Evolutionary conservation across 495 filamentous ascomycete species (phyloP).

Genomic region (Jackrogersella minutella): DNA sequence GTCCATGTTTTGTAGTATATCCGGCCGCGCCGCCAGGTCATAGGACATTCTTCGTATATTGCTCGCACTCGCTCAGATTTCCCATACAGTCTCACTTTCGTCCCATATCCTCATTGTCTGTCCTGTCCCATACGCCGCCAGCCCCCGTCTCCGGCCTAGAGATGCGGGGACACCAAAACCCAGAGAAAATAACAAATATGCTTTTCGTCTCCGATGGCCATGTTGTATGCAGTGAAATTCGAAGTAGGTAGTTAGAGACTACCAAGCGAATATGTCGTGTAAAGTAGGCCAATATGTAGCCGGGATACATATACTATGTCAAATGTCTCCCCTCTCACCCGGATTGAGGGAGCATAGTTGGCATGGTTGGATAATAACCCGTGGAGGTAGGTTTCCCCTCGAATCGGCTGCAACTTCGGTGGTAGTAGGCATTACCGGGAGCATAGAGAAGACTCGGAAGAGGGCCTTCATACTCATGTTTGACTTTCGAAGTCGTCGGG

Average conservation of each 20-base stretch:
- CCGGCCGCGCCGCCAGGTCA: conserved; percentile 23
- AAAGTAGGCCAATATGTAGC: conserved; percentile 13
- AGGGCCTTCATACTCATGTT: conserved; percentile 52
- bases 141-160: conserved; percentile 19
- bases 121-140: conserved; percentile 39
- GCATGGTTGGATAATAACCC: conserved; percentile 56
- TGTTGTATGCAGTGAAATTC: conserved; percentile 27
- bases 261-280: conserved; percentile 16
- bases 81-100: conserved; percentile 30
- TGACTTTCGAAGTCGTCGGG: conserved; percentile 47
- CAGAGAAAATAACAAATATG: conserved; percentile 41
- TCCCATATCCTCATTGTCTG: conserved; percentile 24
- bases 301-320: conserved; percentile 5
- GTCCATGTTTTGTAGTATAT: conserved; percentile 47
- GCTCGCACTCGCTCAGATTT: conserved; percentile 12
- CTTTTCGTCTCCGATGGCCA: conserved; percentile 41
- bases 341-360: conserved; percentile 47
- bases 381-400: conserved; percentile 54
- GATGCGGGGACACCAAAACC: conserved; percentile 16
- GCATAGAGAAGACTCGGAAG: conserved; percentile 55
- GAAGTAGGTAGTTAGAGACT: conserved; percentile 15
- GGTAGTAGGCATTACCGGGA: conserved; percentile 45
- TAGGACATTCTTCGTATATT: conserved; percentile 41
- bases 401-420: conserved; percentile 51
- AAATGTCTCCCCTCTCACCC: conserved; percentile 17